Percentiles rank a stretch among this genome's conserved stretches.
Evolutionary conservation across 495 filamentous ascomycete genomes (phyloP).

Genomic region (Penicillium chermesinum): DNA sequence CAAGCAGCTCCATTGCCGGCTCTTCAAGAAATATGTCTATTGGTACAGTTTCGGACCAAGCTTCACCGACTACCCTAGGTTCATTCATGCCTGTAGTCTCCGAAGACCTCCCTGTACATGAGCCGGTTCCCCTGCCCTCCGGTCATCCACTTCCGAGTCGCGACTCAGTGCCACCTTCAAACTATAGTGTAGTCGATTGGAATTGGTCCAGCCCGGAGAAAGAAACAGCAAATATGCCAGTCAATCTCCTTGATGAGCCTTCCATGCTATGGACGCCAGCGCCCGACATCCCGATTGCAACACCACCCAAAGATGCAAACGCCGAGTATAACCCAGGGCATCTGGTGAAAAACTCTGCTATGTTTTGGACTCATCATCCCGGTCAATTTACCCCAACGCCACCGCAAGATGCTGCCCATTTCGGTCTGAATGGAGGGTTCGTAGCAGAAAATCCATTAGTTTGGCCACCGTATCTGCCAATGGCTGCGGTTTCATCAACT

Average conservation of each 20-base stretch:
- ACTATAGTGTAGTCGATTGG: constrained; percentile 1
- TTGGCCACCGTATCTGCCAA: not conserved
- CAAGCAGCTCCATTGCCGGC: not conserved
- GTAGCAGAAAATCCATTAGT: not conserved
- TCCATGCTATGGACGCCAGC: constrained; percentile 3
- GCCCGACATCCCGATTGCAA: not conserved
- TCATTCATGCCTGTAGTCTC: not conserved
- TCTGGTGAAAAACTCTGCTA: constrained; percentile 8
- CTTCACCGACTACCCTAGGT: not conserved
- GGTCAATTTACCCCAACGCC: constrained; percentile 1
- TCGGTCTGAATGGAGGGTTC: not conserved
- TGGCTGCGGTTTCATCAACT: not conserved
- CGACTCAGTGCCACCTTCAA: not conserved
- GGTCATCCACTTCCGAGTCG: not conserved
- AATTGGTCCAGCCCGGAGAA: not conserved
- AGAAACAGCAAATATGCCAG: not conserved
- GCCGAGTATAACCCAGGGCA: not conserved
- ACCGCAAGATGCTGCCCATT: not conserved
- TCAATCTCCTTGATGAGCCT: not conserved
- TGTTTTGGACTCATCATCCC: constrained; percentile 11
- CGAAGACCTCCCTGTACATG: not conserved
- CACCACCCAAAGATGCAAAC: constrained; percentile 3
- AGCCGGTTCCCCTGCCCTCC: not conserved
- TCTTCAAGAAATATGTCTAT: not conserved
- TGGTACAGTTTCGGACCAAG: not conserved